Evolutionary conservation across 2,329 filamentous ascomycete genomes (phyloP), one percentile per base, ranked within the genome.

Genomic region (Endoconidiophora laricicola): DNA sequence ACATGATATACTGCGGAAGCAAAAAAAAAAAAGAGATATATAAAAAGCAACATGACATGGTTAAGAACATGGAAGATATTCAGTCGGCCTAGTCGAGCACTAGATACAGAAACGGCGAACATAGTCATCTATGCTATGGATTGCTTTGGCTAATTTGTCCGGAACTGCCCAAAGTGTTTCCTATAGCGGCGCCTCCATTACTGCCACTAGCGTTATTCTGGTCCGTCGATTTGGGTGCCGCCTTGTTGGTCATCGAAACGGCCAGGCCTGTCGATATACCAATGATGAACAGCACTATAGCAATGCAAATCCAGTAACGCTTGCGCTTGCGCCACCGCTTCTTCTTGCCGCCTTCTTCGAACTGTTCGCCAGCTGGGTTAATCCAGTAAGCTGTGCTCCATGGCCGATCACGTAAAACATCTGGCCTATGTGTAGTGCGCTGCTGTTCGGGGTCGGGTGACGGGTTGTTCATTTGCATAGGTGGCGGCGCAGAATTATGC

Each of bases 351-450:
- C 23, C 37, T 12, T 22, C 23, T 4, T 42, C 46, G 36, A 29
- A 22, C 38, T 48, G 46, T 9, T 43, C 49, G 6, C 26, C 41
- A 2, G 43, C 23, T 3, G 50, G 50, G 20, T 49, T 48, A 3
- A 46, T 49, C 50, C 50, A 52, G 26, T 52, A 52, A 18, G 50
- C 46, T 12, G 50, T 29, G 37, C 46, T 52, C 50, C 50, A 52
- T 22, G 50, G 50, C 9, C 50, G 42, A 29, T 52, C 39, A 22
- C 36, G 16, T 6, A 20, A 41, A 20, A 16, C 42, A 42, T 5
- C 23, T 33, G 26, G 12, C 29, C 42, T 33, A 24, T 43, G 36
- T 18, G 37, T 44, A 4, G 29, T 26, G 20, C 23, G n/a, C 29
- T 49, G 37, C 14, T 50, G 33, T 14, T 50, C 29, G 3, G 18